These are phyloP conservation scores for Pyrenophora seminiperda DNA, from an alignment of 2,329 filamentous ascomycete species.

Conservation along the genomic window DNA sequence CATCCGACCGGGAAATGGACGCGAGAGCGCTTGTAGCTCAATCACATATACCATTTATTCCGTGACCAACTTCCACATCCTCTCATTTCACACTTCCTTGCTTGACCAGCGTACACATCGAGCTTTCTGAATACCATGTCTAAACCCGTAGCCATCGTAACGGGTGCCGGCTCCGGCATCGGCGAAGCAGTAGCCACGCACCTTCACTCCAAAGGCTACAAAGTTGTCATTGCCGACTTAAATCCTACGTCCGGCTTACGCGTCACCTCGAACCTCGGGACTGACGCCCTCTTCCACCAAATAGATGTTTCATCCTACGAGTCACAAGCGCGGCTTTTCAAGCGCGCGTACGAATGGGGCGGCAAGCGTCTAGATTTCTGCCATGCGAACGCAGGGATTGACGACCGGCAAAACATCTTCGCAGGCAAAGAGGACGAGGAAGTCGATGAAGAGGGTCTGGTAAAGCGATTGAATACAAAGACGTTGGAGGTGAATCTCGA, in stretches of 20 bases:
- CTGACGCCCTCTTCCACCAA: slow-evolving; percentile 44
- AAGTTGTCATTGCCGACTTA: slow-evolving; percentile 54
- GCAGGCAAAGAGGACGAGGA: slow-evolving; percentile 35
- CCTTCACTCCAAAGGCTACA: slow-evolving; percentile 47
- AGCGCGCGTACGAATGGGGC: slow-evolving; percentile 50
- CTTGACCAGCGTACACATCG: not conserved
- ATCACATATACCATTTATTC: not conserved
- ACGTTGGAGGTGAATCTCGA: slow-evolving; percentile 50
- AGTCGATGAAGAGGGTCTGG: slow-evolving; percentile 43
- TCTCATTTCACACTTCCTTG: not conserved
- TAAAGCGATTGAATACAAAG: slow-evolving; percentile 47
- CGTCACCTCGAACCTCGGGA: slow-evolving; percentile 37
- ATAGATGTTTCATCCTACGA: slow-evolving; percentile 50
- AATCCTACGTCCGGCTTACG: slow-evolving; percentile 38
- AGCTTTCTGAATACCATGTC: slow-evolving; percentile 29
- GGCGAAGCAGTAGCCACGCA: slow-evolving; percentile 52
- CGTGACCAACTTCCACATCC: not conserved
- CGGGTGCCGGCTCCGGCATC: slow-evolving; percentile 54
- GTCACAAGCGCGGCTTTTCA: slow-evolving; percentile 48
- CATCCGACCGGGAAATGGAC: not conserved
- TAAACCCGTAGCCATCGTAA: slow-evolving; percentile 52
- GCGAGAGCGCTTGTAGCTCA: not conserved
- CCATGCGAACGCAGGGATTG: slow-evolving; percentile 53
- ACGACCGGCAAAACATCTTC: slow-evolving; percentile 48
- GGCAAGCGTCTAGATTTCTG: slow-evolving; percentile 51